Base-by-base conservation (phyloP, 345 rosid genomes). In the Excoecaria agallocha region DNA sequence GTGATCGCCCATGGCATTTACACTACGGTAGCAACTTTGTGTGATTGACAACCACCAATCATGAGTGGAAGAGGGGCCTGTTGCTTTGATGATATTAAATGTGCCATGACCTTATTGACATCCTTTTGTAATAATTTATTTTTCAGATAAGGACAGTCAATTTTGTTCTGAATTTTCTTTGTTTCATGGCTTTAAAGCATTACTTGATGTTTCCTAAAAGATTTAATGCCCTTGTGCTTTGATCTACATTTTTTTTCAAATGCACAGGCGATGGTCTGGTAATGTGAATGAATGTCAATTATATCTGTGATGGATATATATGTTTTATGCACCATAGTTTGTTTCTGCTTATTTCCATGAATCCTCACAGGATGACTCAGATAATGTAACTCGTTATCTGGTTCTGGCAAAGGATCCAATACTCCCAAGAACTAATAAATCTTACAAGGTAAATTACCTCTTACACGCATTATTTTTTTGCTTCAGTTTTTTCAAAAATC, bases 391-490 rank as follows among this genome's bases (percentile, higher is more conserved):
- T 59, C 98, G 97, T 68, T 95, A 84, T 79, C 84, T 95, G 77
- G 85, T 95, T 78, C 96, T 95, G 63, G 90, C 94, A 12, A 88
- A 98, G 83, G 99, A 95, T 73, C 98, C 98, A 61, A 77, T 86
- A 77, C 87, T 95, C 82, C 89, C 98, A 43, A 78, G 91, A 82
- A 88, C 74, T 25, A 87, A 83, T 82, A 80, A 87, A 78, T 82
- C 85, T 55, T 86, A 89, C 73, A 95, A 89, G 97, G 98, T 95
- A 83, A 50, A 13, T 51, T 67, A 70, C 24, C 35, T 8, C 41
- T 54, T 70, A 59, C 15, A 20, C 30, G 43, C 22, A 66, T 25
- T 1, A 48, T 6, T 48, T 10, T 20, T 1, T 74, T 5, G 25
- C 3, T 30, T 19, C 79, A 16, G 30, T 3, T 22, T 37, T 15